Evolutionary conservation across 2,329 filamentous ascomycete genomes (phyloP).

Genomic region (Trichoderma hamatum): DNA sequence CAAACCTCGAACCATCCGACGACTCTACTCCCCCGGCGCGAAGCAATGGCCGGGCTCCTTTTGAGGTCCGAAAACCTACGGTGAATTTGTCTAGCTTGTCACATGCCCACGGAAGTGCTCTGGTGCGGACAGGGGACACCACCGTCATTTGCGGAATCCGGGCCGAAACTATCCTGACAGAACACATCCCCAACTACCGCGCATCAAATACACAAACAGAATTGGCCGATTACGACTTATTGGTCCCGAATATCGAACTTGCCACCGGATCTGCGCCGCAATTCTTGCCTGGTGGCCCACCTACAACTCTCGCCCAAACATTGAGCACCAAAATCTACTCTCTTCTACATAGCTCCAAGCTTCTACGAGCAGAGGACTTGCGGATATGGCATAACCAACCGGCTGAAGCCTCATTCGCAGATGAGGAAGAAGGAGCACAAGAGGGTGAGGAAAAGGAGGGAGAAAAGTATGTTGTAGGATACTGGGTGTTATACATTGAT

Average conservation of each 20-base stretch:
- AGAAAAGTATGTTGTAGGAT: conserved; percentile 68
- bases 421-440: conserved; percentile 49
- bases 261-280: conserved; percentile 87
- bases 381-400: conserved; percentile 69
- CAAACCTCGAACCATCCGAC: conserved; percentile 72
- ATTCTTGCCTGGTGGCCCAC: conserved; percentile 82
- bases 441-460: conserved; percentile 41
- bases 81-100: conserved; percentile 83
- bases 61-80: conserved; percentile 70
- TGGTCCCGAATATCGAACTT: conserved; percentile 93
- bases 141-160: conserved; percentile 93
- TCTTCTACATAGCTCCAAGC: conserved; percentile 69
- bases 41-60: conserved; percentile 77
- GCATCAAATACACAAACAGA: conserved; percentile 48
- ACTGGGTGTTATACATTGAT: conserved; percentile 95
- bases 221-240: conserved; percentile 66
- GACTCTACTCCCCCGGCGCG: conserved; percentile 59
- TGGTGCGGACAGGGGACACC: conserved; percentile 86
- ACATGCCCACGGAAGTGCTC: conserved; percentile 86
- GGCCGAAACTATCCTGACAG: conserved; percentile 77
- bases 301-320: conserved; percentile 77
- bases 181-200: conserved; percentile 71
- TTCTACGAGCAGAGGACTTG: conserved; percentile 70
- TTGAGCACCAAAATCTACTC: conserved; percentile 79
- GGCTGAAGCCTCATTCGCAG: conserved; percentile 51